Conservation (phyloP, 495 filamentous ascomycete genomes). For the Parathielavia appendiculata region DNA sequence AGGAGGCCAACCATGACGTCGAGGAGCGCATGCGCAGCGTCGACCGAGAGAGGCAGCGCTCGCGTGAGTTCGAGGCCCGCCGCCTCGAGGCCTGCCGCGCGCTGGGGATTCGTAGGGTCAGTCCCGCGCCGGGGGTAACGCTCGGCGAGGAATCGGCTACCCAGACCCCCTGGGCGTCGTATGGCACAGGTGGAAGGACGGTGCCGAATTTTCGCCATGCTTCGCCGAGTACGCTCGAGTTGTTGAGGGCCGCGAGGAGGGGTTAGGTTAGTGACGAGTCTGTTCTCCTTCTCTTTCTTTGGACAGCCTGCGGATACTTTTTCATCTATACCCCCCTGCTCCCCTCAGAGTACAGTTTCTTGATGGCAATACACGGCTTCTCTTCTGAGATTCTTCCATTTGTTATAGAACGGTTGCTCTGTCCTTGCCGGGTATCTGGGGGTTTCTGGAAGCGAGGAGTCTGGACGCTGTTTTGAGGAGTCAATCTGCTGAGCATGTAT, state of each 20-base stretch:
- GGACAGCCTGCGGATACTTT: too few species aligned
- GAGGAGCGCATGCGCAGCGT: conserved; percentile 33
- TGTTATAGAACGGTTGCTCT: not conserved
- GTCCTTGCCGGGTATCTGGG: not conserved
- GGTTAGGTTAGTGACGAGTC: not conserved
- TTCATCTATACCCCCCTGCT: too few species aligned
- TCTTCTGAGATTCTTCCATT: not conserved
- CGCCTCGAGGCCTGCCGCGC: conserved; percentile 34
- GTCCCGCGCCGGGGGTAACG: conserved; percentile 19
- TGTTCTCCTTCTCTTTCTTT: too few species aligned
- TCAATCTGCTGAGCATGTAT: not conserved
- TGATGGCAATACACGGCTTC: not conserved
- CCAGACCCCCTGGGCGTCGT: conserved; percentile 15
- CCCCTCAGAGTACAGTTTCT: not conserved
- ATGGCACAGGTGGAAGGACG: conserved; percentile 15
- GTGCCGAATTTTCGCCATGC: conserved; percentile 22
- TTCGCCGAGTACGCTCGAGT: conserved; percentile 21
- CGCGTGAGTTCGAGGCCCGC: conserved; percentile 37
- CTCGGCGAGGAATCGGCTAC: conserved; percentile 8
- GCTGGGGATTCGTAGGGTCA: conserved; percentile 26
- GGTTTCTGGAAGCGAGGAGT: not conserved
- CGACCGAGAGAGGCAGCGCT: conserved; percentile 38
- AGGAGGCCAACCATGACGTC: conserved; percentile 36
- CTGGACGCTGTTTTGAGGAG: not conserved
- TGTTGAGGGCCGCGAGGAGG: conserved; percentile 24